A percentile compares a stretch with the other conserved stretches of the same genome.
These are phyloP conservation scores for Lasiodiplodia gonubiensis DNA, from an alignment of 2,329 filamentous ascomycete genomes.

Conservation along the genomic window DNA sequence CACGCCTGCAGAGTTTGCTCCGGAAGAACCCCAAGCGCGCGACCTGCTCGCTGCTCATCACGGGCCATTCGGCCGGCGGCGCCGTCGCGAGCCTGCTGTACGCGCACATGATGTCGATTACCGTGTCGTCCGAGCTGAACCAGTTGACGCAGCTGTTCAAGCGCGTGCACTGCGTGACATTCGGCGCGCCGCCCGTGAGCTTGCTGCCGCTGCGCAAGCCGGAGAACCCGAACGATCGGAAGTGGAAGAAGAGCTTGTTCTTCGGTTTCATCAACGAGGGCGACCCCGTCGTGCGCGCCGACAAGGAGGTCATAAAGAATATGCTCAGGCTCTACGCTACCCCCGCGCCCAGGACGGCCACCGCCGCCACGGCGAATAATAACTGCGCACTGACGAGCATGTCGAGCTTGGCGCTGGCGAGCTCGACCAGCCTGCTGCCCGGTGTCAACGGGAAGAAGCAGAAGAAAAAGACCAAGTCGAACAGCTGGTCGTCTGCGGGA, in stretches of 20 bases:
- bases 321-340: conserved; percentile 73
- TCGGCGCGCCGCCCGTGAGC: conserved; percentile 81
- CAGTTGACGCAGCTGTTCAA: conserved; percentile 73
- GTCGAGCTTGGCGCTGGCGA: conserved; percentile 6
- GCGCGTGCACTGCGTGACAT: conserved; percentile 82
- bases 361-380: too few relatives aligned
- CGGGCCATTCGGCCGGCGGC: conserved; percentile 85
- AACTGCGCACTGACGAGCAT: conserved; percentile 18
- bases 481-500: conserved; percentile 33
- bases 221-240: conserved; percentile 33
- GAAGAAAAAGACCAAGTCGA: conserved; percentile 24
- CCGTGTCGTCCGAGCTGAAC: conserved; percentile 71
- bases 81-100: conserved; percentile 82
- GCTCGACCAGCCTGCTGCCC: neutral
- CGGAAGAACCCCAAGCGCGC: conserved; percentile 72
- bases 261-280: conserved; percentile 84
- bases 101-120: conserved; percentile 74
- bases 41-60: conserved; percentile 76
- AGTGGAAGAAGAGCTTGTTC: conserved; percentile 71
- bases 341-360: conserved; percentile 55
- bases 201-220: conserved; percentile 71
- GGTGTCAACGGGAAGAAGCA: conserved; percentile 27
- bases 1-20: conserved; percentile 70
- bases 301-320: conserved; percentile 75
- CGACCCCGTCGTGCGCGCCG: conserved; percentile 78